A percentile compares a stretch with the other conserved stretches of the same genome.
phyloP scores from a whole-genome alignment of 202 grass and related monocot species.

The Setaria italica region DNA sequence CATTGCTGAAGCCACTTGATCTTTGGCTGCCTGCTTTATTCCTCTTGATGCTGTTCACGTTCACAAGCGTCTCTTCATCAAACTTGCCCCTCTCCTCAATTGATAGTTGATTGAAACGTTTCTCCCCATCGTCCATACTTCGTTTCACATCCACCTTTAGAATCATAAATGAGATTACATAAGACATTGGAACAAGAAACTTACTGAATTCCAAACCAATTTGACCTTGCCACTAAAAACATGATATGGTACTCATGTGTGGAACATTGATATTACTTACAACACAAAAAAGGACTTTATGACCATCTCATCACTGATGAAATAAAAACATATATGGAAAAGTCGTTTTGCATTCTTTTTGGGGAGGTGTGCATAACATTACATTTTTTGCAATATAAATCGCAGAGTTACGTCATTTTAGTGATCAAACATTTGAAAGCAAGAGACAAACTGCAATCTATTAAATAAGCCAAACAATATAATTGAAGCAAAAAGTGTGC shows the following conservation, averaged over 20 bases:
- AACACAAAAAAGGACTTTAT: neutral
- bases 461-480: conserved; percentile 8
- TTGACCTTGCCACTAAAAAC: conserved; percentile 3
- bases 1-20: conserved; percentile 86
- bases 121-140: conserved; percentile 93
- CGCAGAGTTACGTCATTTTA: neutral
- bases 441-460: neutral
- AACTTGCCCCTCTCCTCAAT: conserved; percentile 99
- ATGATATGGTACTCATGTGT: neutral
- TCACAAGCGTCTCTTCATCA: conserved; percentile 99
- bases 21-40: conserved; percentile 68
- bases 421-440: conserved; percentile 24
- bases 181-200: conserved; percentile 22
- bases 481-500: conserved; percentile 37
- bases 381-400: neutral
- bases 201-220: neutral
- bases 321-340: conserved; percentile 1
- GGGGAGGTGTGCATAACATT: neutral
- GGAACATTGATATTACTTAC: neutral
- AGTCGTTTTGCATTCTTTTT: neutral
- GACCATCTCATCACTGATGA: neutral
- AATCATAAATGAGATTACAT: conserved; percentile 17
- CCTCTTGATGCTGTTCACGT: conserved; percentile 97
- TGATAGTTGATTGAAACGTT: conserved; percentile 94
- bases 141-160: conserved; percentile 89